Percentiles rank a stretch among this genome's conserved stretches.
Conservation (phyloP, 345 rosid genomes). For the Linum lewisii region DNA sequence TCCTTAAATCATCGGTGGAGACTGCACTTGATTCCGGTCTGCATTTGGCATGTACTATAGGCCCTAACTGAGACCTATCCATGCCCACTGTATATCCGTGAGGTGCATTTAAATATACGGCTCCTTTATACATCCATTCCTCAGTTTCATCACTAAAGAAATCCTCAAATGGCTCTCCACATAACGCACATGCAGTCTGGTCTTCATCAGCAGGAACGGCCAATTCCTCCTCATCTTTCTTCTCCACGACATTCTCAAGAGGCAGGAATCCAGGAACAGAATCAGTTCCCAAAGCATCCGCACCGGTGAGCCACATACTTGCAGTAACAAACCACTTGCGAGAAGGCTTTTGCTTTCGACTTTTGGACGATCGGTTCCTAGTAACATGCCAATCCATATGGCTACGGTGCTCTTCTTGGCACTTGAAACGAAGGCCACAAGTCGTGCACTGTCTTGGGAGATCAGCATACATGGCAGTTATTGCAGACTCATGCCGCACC, state of each 20-base stretch:
- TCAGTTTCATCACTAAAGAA: conserved; percentile 94
- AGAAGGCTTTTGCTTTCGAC: conserved; percentile 86
- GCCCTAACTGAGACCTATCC: conserved; percentile 74
- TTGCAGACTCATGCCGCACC: conserved; percentile 74
- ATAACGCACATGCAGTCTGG: conserved; percentile 79
- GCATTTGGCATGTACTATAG: conserved; percentile 99
- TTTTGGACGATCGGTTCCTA: conserved; percentile 89
- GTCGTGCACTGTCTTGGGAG: conserved; percentile 97
- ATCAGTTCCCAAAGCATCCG: conserved; percentile 90
- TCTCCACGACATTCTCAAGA: conserved; percentile 50
- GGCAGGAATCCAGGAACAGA: conserved; percentile 91
- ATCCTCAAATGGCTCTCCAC: conserved; percentile 96
- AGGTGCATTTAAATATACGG: conserved; percentile 85
- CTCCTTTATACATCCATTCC: conserved; percentile 99
- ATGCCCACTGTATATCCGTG: too few relatives aligned
- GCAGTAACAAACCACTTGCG: conserved; percentile 97
- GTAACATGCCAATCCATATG: conserved; percentile 99
- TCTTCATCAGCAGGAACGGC: conserved; percentile 99
- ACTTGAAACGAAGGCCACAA: conserved; percentile 88
- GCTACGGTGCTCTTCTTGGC: conserved; percentile 89
- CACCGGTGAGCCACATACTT: conserved; percentile 98
- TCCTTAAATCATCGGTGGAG: conserved; percentile 35
- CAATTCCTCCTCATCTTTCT: conserved; percentile 84
- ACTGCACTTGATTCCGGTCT: conserved; percentile 68
- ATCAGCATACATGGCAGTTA: conserved; percentile 65